Evolutionary conservation across 2,329 filamentous ascomycete genomes (phyloP).

Genomic region (Fusarium neocosmosporiellum): DNA sequence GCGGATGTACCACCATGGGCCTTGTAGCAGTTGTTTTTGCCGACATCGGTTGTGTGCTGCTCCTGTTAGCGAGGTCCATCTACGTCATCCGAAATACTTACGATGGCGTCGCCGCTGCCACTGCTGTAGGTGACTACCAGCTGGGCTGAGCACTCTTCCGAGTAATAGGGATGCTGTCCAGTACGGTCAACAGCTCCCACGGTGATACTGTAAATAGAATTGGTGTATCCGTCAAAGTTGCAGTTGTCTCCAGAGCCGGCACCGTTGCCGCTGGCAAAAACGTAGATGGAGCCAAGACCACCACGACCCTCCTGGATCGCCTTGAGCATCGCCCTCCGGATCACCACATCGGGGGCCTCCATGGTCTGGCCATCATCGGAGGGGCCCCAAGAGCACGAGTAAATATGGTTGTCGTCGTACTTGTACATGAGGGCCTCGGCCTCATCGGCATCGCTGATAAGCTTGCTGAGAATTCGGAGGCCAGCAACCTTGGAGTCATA

Average conservation of each 20-base stretch:
- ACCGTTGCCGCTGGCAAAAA: conserved; percentile 95
- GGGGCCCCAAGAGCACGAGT: conserved; percentile 98
- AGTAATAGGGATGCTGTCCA: conserved; percentile 93
- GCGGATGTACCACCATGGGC: conserved; percentile 96
- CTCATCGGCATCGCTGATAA: conserved; percentile 93
- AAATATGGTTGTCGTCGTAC: conserved; percentile 92
- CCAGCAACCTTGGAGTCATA: conserved; percentile 92
- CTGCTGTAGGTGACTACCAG: conserved; percentile 97
- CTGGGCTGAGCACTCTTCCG: conserved; percentile 94
- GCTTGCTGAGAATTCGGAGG: conserved; percentile 90
- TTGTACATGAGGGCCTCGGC: conserved; percentile 93
- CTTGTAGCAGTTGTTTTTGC: conserved; percentile 79
- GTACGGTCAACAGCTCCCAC: conserved; percentile 92
- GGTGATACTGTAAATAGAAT: conserved; percentile 98
- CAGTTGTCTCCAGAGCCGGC: conserved; percentile 91
- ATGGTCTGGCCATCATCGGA: conserved; percentile 93
- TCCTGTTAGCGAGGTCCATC: conserved; percentile 15
- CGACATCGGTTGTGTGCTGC: conserved; percentile 93
- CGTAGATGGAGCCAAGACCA: conserved; percentile 90
- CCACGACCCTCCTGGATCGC: conserved; percentile 88
- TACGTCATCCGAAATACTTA: conserved; percentile 50
- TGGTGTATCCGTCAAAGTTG: conserved; percentile 99
- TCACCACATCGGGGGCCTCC: conserved; percentile 91
- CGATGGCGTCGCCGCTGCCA: conserved; percentile 86
- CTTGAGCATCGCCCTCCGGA: conserved; percentile 90